Percentiles rank a stretch among this genome's conserved stretches.
phyloP scores from a whole-genome alignment of 768 basidiomycete species.

The Imleria badia region DNA sequence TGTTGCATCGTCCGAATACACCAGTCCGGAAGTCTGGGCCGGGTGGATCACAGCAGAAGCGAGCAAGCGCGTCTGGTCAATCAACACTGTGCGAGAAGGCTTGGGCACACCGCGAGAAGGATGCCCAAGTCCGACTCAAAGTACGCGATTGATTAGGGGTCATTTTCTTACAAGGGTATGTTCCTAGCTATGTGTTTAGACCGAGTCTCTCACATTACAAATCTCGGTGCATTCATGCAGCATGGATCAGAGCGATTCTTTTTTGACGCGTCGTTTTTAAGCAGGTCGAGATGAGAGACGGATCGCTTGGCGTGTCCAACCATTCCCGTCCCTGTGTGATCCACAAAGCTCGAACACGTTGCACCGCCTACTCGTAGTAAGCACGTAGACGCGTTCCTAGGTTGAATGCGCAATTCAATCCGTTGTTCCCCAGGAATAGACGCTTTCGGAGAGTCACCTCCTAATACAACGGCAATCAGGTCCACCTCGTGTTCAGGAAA shows the following conservation, averaged over 20 bases:
- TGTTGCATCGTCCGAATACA: not conserved
- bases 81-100: not conserved
- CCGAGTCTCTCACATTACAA: not conserved
- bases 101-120: too few species aligned
- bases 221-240: not conserved
- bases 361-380: constrained; percentile 3
- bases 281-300: not conserved
- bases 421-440: not conserved
- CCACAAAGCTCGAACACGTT: not conserved
- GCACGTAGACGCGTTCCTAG: not conserved
- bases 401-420: not conserved
- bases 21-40: not conserved
- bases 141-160: not conserved
- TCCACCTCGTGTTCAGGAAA: too few species aligned
- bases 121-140: not conserved
- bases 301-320: constrained; percentile 5
- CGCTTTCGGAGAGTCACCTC: not conserved
- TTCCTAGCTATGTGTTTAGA: not conserved
- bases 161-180: not conserved
- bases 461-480: too few species aligned
- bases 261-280: not conserved
- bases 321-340: not conserved
- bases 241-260: constrained; percentile 10
- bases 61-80: not conserved
- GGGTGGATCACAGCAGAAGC: not conserved